phyloP scores from a whole-genome alignment of 1,284 basidiomycete species.

The Cutaneotrichosporon sp. region DNA sequence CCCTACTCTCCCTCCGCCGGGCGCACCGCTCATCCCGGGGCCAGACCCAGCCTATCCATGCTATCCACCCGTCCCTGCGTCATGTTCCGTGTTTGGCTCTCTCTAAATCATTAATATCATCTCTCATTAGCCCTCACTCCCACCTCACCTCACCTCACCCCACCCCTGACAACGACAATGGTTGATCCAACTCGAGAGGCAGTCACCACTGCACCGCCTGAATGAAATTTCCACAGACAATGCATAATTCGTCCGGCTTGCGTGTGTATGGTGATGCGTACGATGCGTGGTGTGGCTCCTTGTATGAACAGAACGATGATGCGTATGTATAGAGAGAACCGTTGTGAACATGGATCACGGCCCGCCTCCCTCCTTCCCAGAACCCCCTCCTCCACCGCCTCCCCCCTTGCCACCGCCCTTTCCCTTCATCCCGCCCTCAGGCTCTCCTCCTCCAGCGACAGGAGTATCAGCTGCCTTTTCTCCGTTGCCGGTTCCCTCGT shows the following conservation, averaged over 20 bases:
- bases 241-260: constrained; percentile 1
- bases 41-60: no score
- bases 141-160: no score
- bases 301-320: neutral
- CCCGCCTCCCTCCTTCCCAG: neutral
- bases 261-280: constrained; percentile 3
- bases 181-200: neutral
- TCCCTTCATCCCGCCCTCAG: no score
- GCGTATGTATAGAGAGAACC: neutral
- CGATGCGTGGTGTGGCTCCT: neutral
- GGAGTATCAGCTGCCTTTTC: neutral
- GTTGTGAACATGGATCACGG: neutral
- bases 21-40: no score
- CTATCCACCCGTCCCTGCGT: no score
- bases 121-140: no score
- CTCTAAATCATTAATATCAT: no score
- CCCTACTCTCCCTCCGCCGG: no score
- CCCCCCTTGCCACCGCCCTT: neutral
- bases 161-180: no score
- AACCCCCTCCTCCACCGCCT: neutral
- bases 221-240: constrained; percentile 5
- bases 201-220: neutral
- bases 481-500: neutral
- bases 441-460: neutral
- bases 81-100: no score